A percentile compares a stretch with the other conserved stretches of the same genome.
These are phyloP conservation scores for Flaveria trinervia DNA, from an alignment of 129 eudicot species.

Conservation along the genomic window DNA sequence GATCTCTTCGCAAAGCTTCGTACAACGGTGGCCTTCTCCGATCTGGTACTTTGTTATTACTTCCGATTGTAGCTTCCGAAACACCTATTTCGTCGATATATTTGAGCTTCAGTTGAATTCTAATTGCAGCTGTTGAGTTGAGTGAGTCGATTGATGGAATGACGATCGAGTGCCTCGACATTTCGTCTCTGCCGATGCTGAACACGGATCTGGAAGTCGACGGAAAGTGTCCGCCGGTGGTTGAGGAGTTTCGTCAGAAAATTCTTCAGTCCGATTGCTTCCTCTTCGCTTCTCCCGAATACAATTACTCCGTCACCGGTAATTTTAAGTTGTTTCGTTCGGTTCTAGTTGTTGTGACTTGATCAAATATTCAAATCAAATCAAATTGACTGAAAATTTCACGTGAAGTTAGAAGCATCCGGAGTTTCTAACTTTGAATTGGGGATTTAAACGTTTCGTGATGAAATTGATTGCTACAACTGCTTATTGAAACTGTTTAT, in stretches of 20 bases:
- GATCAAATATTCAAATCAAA: neutral
- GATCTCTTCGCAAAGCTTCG: constrained; percentile 77
- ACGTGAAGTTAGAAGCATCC: neutral
- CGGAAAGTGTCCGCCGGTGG: constrained; percentile 65
- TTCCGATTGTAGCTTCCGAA: neutral
- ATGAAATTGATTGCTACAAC: neutral
- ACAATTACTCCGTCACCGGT: constrained; percentile 85
- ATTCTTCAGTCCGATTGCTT: constrained; percentile 63
- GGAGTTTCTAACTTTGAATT: neutral
- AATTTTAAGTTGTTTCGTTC: constrained; percentile 10
- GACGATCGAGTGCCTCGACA: constrained; percentile 62
- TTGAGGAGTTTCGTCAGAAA: constrained; percentile 77
- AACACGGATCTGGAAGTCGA: constrained; percentile 81
- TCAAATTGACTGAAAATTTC: neutral
- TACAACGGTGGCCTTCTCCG: constrained; percentile 61
- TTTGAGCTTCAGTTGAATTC: neutral
- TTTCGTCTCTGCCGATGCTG: constrained; percentile 69
- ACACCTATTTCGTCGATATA: neutral
- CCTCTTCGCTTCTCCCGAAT: constrained; percentile 90
- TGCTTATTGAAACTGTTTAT: neutral
- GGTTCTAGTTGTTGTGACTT: neutral
- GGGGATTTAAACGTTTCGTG: neutral
- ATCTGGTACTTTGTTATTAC: constrained; percentile 47
- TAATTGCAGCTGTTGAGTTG: constrained; percentile 30
- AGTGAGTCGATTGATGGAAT: constrained; percentile 57